Conservation (phyloP, 305 asterid species). For the Fraxinus sp. region DNA sequence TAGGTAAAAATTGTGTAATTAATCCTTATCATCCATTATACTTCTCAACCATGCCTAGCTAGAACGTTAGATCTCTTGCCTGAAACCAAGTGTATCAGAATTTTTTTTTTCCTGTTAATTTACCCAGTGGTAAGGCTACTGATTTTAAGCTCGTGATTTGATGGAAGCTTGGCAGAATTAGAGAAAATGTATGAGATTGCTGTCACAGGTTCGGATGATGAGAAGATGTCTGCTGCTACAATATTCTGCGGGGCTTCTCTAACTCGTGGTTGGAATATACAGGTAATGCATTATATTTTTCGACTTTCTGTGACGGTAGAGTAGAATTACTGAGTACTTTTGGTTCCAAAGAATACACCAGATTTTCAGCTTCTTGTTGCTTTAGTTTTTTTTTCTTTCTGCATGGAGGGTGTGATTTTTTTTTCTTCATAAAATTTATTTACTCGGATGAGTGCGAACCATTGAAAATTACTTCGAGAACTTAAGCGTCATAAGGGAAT, state of each 20-base stretch:
- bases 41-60: conserved; percentile 19
- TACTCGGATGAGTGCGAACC: neutral
- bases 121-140: conserved; percentile 50
- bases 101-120: conserved; percentile 19
- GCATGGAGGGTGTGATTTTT: conserved; percentile 8
- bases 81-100: conserved; percentile 34
- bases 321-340: conserved; percentile 5
- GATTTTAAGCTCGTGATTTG: conserved; percentile 63
- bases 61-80: conserved; percentile 19
- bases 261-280: conserved; percentile 96
- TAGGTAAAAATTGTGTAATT: conserved; percentile 8
- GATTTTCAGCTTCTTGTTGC: conserved; percentile 16
- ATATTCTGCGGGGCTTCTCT: conserved; percentile 94
- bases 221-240: conserved; percentile 92
- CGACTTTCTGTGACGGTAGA: conserved; percentile 3
- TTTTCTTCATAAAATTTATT: neutral
- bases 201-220: conserved; percentile 83
- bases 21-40: neutral
- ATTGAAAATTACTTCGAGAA: neutral
- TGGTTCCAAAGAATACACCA: neutral
- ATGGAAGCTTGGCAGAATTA: conserved; percentile 95
- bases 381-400: conserved; percentile 8
- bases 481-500: neutral
- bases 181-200: conserved; percentile 93
- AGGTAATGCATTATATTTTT: conserved; percentile 49